phyloP scores from a whole-genome alignment of 441 rosid genomes.

The Lepidium campestre region DNA sequence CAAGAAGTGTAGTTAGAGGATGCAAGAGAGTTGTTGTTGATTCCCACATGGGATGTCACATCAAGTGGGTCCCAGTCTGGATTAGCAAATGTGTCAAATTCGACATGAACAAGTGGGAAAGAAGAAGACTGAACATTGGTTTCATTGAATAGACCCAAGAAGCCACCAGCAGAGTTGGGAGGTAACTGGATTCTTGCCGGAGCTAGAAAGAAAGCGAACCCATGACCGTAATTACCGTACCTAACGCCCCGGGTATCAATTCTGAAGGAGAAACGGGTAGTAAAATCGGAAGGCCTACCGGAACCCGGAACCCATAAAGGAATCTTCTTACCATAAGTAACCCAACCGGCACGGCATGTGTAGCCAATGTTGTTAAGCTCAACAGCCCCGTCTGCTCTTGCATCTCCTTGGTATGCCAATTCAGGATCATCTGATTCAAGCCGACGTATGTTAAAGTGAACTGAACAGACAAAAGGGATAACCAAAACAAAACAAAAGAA shows the following conservation, averaged over 20 bases:
- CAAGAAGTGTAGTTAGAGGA: background rate
- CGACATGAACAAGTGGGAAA: background rate
- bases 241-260: background rate
- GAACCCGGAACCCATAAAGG: constrained; percentile 13
- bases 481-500: background rate
- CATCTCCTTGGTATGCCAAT: constrained; percentile 7
- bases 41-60: constrained; percentile 9
- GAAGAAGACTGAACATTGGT: background rate
- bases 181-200: background rate
- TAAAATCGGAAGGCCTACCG: background rate
- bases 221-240: background rate
- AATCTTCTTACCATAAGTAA: constrained; percentile 20
- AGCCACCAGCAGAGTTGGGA: constrained; percentile 4
- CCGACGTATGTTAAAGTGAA: background rate
- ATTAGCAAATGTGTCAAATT: background rate
- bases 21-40: constrained; percentile 20
- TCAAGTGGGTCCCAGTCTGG: background rate
- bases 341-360: constrained; percentile 31
- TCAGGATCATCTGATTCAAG: background rate
- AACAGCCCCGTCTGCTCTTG: constrained; percentile 20
- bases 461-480: background rate
- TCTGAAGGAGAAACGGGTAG: background rate
- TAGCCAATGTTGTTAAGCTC: constrained; percentile 23
- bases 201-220: background rate
- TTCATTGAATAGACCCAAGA: constrained; percentile 4